Percentiles rank a stretch among this genome's conserved stretches.
phyloP scores from a whole-genome alignment of 768 basidiomycete species.

The Podaxis sp. region DNA sequence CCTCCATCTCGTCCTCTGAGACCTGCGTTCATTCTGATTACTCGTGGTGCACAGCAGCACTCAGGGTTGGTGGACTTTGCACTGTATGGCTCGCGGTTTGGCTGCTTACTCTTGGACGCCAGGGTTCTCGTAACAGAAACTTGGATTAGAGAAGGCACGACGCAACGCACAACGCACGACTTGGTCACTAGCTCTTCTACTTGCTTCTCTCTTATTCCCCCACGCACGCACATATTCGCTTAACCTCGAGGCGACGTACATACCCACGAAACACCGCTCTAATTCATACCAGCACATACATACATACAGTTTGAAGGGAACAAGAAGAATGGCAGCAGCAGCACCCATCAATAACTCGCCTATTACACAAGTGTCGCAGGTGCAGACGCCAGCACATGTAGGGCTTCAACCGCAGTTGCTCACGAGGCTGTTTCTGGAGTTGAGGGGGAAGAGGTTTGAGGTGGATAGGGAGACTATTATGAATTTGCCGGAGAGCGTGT shows the following conservation, averaged over 20 bases:
- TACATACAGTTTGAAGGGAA: too few relatives aligned
- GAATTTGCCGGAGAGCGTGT: constrained; percentile 96
- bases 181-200: background rate
- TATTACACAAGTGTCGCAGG: constrained; percentile 63
- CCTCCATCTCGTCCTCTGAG: background rate
- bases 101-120: background rate
- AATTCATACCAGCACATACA: background rate
- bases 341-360: constrained; percentile 41
- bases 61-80: background rate
- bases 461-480: constrained; percentile 98
- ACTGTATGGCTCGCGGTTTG: background rate
- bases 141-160: background rate
- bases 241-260: background rate
- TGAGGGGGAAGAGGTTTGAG: constrained; percentile 87
- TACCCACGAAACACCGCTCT: background rate
- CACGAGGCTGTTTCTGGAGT: constrained; percentile 86
- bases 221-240: background rate
- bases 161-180: background rate
- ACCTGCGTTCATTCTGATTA: background rate
- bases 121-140: background rate
- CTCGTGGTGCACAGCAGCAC: constrained; percentile 5
- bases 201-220: background rate
- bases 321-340: constrained; percentile 9
- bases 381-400: constrained; percentile 62
- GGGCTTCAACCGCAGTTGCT: constrained; percentile 86